Evolutionary conservation across 257 asterid genomes (phyloP).

Genomic region (Nicotiana obtusifolia): DNA sequence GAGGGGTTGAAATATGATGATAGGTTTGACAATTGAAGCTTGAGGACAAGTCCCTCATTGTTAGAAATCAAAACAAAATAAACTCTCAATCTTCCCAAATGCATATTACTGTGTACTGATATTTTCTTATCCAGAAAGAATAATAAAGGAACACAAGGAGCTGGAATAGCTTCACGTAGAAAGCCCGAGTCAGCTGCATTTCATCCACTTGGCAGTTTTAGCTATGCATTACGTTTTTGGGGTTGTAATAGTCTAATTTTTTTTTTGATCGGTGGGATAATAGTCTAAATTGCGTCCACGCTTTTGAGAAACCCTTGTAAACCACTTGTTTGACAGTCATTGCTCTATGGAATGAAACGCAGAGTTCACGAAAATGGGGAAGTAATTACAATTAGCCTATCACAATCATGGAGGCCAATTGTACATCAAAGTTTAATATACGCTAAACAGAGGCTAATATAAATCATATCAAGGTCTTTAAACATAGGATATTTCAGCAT

Average conservation of each 20-base stretch:
- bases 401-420: neutral
- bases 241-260: neutral
- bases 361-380: neutral
- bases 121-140: neutral
- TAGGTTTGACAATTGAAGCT: neutral
- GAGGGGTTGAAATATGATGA: neutral
- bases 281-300: neutral
- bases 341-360: neutral
- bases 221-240: neutral
- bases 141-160: neutral
- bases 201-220: neutral
- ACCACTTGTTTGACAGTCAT: neutral
- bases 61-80: neutral
- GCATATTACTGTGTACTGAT: neutral
- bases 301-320: neutral
- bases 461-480: neutral
- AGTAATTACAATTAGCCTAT: neutral
- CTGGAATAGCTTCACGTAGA: neutral
- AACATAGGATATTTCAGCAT: neutral
- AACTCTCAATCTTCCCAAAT: neutral
- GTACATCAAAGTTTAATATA: neutral
- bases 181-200: neutral
- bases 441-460: no score
- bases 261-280: neutral
- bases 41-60: neutral